Evolutionary conservation across 2,329 filamentous ascomycete species (phyloP).

Genomic region (Ramularia collo-cygni): DNA sequence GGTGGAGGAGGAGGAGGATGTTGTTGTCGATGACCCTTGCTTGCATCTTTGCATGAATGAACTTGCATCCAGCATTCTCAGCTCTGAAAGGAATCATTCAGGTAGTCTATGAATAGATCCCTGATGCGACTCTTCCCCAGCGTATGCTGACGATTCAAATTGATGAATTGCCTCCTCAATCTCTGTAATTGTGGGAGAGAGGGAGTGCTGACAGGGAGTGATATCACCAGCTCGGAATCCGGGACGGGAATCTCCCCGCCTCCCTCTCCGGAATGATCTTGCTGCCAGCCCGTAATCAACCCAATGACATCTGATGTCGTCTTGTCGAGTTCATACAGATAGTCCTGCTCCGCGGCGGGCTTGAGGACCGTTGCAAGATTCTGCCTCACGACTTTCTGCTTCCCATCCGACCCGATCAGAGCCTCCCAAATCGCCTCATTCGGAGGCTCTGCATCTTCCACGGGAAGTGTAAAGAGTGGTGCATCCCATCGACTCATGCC

Average conservation of each 20-base stretch:
- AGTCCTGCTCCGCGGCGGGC: slow-evolving; percentile 58
- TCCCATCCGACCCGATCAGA: slow-evolving; percentile 53
- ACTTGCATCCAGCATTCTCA: no score
- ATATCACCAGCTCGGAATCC: slow-evolving; percentile 49
- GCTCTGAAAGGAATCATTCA: slow-evolving; percentile 34
- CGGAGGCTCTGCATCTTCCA: slow-evolving; percentile 64
- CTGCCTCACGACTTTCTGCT: slow-evolving; percentile 60
- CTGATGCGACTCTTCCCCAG: slow-evolving; percentile 34
- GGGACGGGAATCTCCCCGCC: slow-evolving; percentile 52
- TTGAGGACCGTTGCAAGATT: slow-evolving; percentile 69
- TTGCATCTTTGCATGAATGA: slow-evolving; percentile 3
- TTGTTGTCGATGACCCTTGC: slow-evolving; percentile 6
- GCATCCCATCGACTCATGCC: slow-evolving; percentile 80
- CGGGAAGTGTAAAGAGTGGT: slow-evolving; percentile 71
- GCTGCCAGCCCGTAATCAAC: slow-evolving; percentile 61
- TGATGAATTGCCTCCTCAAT: slow-evolving; percentile 69
- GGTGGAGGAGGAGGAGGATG: slow-evolving; percentile 6
- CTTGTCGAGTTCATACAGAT: slow-evolving; percentile 72
- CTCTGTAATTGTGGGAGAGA: slow-evolving; percentile 67
- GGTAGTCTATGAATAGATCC: slow-evolving; percentile 36
- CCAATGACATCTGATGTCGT: slow-evolving; percentile 71
- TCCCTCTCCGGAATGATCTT: slow-evolving; percentile 55
- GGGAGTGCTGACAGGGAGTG: slow-evolving; percentile 62
- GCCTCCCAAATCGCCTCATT: slow-evolving; percentile 70
- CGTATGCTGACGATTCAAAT: slow-evolving; percentile 61